Conservation (phyloP, 768 basidiomycete genomes). For the Gloeopeniophorella convolvens region DNA sequence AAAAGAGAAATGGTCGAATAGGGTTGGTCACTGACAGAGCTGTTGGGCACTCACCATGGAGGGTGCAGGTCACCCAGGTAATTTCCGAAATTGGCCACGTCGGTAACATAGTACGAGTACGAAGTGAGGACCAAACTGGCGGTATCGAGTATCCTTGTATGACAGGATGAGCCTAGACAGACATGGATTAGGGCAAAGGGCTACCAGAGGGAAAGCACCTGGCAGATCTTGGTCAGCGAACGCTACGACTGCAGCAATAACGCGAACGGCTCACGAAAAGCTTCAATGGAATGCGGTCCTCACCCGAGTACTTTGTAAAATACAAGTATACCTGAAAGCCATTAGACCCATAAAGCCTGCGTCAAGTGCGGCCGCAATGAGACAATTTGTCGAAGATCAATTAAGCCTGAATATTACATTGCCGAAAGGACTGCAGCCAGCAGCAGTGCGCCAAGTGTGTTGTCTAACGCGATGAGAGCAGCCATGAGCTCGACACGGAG, state of each 20-base stretch:
- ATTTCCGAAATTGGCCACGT: neutral
- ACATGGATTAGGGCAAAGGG: neutral
- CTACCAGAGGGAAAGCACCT: neutral
- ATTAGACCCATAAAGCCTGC: neutral
- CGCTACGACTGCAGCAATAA: too few species aligned
- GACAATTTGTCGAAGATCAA: neutral
- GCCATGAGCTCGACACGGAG: too few species aligned
- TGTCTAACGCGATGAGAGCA: neutral
- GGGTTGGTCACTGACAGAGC: neutral
- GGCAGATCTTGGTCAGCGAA: too few species aligned
- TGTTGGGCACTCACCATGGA: neutral
- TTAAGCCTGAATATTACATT: too few species aligned
- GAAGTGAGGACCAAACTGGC: neutral
- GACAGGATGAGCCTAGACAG: neutral
- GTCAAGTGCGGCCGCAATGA: neutral
- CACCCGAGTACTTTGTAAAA: neutral
- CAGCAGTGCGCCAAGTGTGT: neutral
- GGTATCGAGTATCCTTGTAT: neutral
- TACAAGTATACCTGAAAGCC: neutral
- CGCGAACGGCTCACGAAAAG: neutral
- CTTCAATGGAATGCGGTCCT: neutral
- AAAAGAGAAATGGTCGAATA: neutral
- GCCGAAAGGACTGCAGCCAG: neutral
- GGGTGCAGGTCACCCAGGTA: neutral
- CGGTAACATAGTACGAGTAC: neutral